Percentiles rank a stretch among this genome's conserved stretches.
Conservation (phyloP, 2,329 filamentous ascomycete genomes). For the Claviceps sp. region DNA sequence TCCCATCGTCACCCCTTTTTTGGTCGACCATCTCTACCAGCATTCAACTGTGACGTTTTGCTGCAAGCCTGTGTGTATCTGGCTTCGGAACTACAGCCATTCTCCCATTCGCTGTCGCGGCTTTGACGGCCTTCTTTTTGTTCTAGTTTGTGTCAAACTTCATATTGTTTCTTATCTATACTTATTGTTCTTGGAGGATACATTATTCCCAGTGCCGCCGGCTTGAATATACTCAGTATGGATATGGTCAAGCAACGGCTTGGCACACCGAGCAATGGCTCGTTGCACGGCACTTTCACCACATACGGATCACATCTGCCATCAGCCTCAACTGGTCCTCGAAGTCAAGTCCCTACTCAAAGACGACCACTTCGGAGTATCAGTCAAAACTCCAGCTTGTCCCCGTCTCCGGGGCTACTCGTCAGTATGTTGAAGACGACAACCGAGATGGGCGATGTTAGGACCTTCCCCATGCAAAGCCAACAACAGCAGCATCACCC, state of each 20-base stretch:
- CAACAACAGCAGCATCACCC: neutral
- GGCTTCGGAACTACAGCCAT: conserved; percentile 3
- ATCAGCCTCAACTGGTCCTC: conserved; percentile 7
- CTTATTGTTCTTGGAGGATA: conserved; percentile 1
- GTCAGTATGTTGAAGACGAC: conserved; percentile 53
- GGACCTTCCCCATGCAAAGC: conserved; percentile 40
- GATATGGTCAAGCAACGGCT: conserved; percentile 14
- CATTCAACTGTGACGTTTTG: conserved; percentile 3
- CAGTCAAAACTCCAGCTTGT: conserved; percentile 28
- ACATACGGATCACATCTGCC: conserved; percentile 12
- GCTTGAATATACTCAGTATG: conserved; percentile 13
- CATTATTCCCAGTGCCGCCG: neutral
- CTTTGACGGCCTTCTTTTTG: conserved; percentile 7
- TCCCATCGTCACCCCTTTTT: conserved; percentile 5
- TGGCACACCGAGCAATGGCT: conserved; percentile 27
- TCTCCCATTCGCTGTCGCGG: conserved; percentile 1
- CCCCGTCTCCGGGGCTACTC: conserved; percentile 39
- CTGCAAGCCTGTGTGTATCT: conserved; percentile 2
- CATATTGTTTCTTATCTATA: conserved; percentile 4
- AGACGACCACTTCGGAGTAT: conserved; percentile 29
- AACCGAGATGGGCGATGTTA: conserved; percentile 53
- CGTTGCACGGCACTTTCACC: conserved; percentile 21
- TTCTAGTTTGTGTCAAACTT: conserved; percentile 4
- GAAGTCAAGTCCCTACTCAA: conserved; percentile 13
- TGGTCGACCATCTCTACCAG: conserved; percentile 7